Evolutionary conservation across 257 asterid species (phyloP).

Genomic region (Salvia miltiorrhiza): DNA sequence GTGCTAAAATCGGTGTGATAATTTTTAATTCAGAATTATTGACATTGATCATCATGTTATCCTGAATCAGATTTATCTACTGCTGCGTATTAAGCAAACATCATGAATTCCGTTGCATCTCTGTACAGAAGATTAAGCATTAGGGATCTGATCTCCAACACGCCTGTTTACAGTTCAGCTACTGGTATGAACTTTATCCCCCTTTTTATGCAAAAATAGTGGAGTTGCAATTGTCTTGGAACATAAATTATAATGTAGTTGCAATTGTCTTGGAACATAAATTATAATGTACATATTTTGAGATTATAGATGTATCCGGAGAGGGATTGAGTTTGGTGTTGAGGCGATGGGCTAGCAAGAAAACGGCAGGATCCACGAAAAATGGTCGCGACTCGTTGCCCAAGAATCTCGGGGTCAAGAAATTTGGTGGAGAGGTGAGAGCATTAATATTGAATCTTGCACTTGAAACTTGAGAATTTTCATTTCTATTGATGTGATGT

Average conservation of each 20-base stretch:
- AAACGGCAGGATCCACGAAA: slow-evolving; percentile 90
- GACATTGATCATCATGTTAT: not conserved
- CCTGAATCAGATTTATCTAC: not conserved
- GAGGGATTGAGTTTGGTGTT: slow-evolving; percentile 73
- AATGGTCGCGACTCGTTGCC: slow-evolving; percentile 91
- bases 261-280: not conserved
- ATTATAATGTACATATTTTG: not conserved
- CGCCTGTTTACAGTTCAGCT: slow-evolving; percentile 51
- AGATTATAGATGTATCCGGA: slow-evolving; percentile 55
- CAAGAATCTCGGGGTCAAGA: slow-evolving; percentile 85
- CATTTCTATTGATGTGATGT: not conserved
- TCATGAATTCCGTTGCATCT: slow-evolving; percentile 42
- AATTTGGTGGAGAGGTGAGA: slow-evolving; percentile 94
- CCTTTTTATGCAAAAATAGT: not conserved
- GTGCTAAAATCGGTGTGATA: not conserved
- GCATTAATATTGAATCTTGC: not conserved
- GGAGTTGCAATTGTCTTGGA: not conserved
- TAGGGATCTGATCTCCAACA: slow-evolving; percentile 48
- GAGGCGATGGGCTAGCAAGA: slow-evolving; percentile 92
- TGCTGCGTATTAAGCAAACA: slow-evolving; percentile 15
- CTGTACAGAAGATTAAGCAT: slow-evolving; percentile 51
- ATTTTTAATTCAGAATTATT: not conserved
- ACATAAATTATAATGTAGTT: not conserved
- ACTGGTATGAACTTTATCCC: slow-evolving; percentile 40
- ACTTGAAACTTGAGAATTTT: not conserved